phyloP scores from a whole-genome alignment of 2,329 filamentous ascomycete genomes.

The Myriosclerotinia scirpicola region DNA sequence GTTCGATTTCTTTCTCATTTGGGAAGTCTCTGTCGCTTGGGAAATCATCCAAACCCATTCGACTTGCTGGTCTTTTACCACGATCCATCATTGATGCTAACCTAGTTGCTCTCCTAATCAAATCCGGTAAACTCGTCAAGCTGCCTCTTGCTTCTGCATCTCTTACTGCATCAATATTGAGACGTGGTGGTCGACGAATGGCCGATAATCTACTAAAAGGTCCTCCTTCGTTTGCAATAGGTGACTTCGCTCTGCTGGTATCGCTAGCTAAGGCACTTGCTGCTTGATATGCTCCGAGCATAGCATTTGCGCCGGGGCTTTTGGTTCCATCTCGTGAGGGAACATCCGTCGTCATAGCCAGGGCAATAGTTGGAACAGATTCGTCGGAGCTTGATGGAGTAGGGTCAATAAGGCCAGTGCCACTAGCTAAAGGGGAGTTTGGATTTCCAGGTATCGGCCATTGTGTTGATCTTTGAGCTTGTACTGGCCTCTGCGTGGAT shows the following conservation, averaged over 20 bases:
- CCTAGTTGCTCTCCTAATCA: slow-evolving; percentile 84
- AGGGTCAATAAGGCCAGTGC: slow-evolving; percentile 37
- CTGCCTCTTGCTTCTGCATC: slow-evolving; percentile 83
- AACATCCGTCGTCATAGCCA: slow-evolving; percentile 28
- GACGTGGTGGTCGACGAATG: slow-evolving; percentile 64
- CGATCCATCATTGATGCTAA: slow-evolving; percentile 86
- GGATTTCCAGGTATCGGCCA: slow-evolving; percentile 35
- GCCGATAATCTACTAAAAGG: slow-evolving; percentile 51
- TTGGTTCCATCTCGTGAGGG: slow-evolving; percentile 29
- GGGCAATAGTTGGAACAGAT: slow-evolving; percentile 30
- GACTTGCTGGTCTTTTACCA: slow-evolving; percentile 65
- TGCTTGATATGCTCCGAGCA: slow-evolving; percentile 52
- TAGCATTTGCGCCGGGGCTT: slow-evolving; percentile 45
- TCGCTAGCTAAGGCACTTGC: slow-evolving; percentile 40
- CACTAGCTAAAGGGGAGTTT: slow-evolving; percentile 35
- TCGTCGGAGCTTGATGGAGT: slow-evolving; percentile 35
- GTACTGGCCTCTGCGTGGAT: slow-evolving; percentile 43
- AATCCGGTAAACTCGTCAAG: slow-evolving; percentile 85
- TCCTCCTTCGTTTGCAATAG: slow-evolving; percentile 11
- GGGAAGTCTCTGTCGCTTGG: slow-evolving; percentile 42
- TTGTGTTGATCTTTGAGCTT: slow-evolving; percentile 23
- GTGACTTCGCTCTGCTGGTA: background rate
- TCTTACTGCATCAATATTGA: slow-evolving; percentile 80
- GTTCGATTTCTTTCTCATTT: slow-evolving; percentile 33
- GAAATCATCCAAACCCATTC: slow-evolving; percentile 54